Evolutionary conservation across 192 early-diverging fungal genomes (phyloP).

Genomic region (Piromyces sp.): DNA sequence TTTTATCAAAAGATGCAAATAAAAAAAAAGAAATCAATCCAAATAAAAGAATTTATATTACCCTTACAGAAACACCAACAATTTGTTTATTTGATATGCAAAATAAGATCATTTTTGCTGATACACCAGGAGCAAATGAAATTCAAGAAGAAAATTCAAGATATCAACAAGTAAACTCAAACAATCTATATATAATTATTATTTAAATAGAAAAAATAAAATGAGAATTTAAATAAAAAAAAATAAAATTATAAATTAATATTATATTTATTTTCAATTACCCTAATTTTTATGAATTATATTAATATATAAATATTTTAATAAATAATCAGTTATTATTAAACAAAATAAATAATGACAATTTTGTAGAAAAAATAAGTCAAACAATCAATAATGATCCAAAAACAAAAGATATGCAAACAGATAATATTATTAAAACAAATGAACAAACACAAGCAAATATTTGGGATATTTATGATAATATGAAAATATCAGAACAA

Average conservation of each 20-base stretch:
- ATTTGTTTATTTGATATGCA: constrained; percentile 22
- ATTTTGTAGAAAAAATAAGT: constrained; percentile 23
- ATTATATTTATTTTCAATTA: no score
- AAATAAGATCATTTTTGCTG: constrained; percentile 18
- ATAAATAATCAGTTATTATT: constrained; percentile 14
- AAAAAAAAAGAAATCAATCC: not conserved
- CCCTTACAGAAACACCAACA: constrained; percentile 26
- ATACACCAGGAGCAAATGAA: constrained; percentile 14
- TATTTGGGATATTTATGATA: not conserved
- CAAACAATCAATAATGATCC: constrained; percentile 28
- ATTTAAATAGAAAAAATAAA: no score
- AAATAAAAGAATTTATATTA: constrained; percentile 17
- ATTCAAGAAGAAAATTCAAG: constrained; percentile 24
- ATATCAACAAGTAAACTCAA: constrained; percentile 25
- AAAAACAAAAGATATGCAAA: constrained; percentile 39
- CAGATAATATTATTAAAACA: not conserved
- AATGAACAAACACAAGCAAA: not conserved
- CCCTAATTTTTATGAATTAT: no score
- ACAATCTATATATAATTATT: no score
- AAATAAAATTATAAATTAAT: no score
- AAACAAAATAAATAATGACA: constrained; percentile 25
- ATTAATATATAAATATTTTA: no score
- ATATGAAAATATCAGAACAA: not conserved
- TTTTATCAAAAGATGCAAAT: not conserved
- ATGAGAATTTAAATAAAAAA: no score